Evolutionary conservation across 768 basidiomycete species (phyloP).

Genomic region (Leucosporidium yakuticum): DNA sequence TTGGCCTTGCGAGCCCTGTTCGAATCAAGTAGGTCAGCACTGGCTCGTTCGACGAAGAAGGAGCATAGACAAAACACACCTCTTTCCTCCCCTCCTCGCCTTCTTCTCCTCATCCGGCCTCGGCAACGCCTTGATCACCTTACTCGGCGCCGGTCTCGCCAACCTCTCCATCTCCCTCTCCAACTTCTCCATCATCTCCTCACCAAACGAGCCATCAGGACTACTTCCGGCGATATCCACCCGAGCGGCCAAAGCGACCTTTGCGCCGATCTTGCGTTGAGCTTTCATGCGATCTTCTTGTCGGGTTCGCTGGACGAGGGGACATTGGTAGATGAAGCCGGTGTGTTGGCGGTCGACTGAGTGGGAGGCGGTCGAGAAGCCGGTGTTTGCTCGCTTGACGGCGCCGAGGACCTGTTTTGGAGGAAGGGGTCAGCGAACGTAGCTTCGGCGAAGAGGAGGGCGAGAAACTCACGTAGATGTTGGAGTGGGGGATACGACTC

Average conservation of each 20-base stretch:
- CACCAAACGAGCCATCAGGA: conserved; percentile 76
- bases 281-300: conserved; percentile 84
- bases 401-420: conserved; percentile 75
- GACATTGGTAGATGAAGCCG: conserved; percentile 93
- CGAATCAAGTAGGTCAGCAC: neutral
- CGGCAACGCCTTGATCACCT: conserved; percentile 86
- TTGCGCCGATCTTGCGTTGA: conserved; percentile 89
- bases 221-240: conserved; percentile 86
- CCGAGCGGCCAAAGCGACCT: conserved; percentile 78
- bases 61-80: conserved; percentile 51
- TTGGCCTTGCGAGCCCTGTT: conserved; percentile 91
- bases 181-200: conserved; percentile 73
- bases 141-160: conserved; percentile 86
- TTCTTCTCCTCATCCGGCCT: conserved; percentile 95
- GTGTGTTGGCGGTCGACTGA: conserved; percentile 64
- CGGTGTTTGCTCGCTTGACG: conserved; percentile 82
- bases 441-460: too few relatives aligned
- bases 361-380: conserved; percentile 81
- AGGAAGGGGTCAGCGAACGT: conserved; percentile 1
- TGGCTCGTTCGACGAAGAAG: neutral
- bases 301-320: conserved; percentile 75
- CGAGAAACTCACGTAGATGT: conserved; percentile 72
- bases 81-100: conserved; percentile 81
- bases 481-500: conserved; percentile 90
- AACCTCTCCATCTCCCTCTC: conserved; percentile 86